Evolutionary conservation across 345 rosid species (phyloP).

Genomic region (Populus tremula): DNA sequence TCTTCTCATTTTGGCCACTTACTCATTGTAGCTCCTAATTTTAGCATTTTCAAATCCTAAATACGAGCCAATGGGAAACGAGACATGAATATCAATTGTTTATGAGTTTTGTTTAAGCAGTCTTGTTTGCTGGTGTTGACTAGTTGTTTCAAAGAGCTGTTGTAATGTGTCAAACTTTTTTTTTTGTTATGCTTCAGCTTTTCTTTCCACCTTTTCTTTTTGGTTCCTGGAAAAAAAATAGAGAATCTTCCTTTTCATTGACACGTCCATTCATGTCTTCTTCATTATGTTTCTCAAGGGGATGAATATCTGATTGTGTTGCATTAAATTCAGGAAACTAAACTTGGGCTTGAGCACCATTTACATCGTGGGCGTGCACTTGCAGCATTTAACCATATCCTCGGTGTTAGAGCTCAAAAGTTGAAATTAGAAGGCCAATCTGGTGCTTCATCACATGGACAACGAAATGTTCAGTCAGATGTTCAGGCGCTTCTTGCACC

Average conservation of each 20-base stretch:
- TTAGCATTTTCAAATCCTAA: background rate
- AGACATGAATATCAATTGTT: background rate
- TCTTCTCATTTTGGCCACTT: background rate
- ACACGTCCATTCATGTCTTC: background rate
- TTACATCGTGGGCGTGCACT: constrained; percentile 96
- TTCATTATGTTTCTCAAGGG: background rate
- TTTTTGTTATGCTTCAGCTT: background rate
- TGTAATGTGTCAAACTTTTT: background rate
- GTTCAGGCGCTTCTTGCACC: constrained; percentile 89
- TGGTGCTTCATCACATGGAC: constrained; percentile 47
- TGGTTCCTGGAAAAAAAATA: background rate
- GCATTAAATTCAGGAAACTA: constrained; percentile 60
- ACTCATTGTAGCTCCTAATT: background rate
- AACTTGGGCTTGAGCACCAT: constrained; percentile 82
- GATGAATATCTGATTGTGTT: constrained; percentile 6
- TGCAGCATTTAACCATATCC: constrained; percentile 86
- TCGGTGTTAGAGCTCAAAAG: constrained; percentile 63
- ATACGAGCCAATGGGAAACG: background rate
- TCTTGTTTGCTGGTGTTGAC: background rate
- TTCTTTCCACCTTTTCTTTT: background rate
- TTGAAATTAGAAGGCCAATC: constrained; percentile 62
- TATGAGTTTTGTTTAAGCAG: background rate
- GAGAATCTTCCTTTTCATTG: background rate
- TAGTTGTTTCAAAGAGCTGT: background rate
- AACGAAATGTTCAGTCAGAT: constrained; percentile 74